Evolutionary conservation across 108 stramenopile genomes (phyloP).

Genomic region (Nitzschia inconspicua): DNA sequence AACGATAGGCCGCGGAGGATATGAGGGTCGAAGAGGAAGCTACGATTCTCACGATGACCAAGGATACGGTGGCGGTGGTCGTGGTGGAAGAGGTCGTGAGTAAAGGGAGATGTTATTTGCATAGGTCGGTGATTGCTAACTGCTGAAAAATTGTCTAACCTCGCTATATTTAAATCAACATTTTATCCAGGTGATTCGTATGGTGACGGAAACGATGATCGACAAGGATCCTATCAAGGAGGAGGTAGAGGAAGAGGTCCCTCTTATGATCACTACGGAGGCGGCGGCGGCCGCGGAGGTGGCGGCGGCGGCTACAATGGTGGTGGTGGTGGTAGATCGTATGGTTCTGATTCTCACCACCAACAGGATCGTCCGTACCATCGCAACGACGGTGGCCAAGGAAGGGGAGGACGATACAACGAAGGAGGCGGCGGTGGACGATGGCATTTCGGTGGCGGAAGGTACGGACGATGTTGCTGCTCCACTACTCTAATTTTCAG

Average conservation of each 20-base stretch:
- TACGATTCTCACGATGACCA: not conserved
- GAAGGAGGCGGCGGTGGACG: conserved; percentile 20
- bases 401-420: not conserved
- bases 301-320: conserved; percentile 5
- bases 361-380: not conserved
- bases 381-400: conserved; percentile 2
- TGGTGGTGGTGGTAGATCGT: conserved; percentile 15
- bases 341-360: not conserved
- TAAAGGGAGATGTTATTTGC: not conserved
- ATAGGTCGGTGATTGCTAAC: not conserved
- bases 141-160: not conserved
- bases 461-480: conserved; percentile 15
- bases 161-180: not conserved
- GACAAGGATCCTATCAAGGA: conserved; percentile 1
- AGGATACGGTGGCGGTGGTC: conserved; percentile 1
- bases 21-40: conserved; percentile 11
- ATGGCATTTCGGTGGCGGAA: conserved; percentile 1
- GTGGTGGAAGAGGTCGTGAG: conserved; percentile 11
- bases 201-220: not conserved
- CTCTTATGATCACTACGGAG: conserved; percentile 1
- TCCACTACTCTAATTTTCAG: no score
- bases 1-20: conserved; percentile 1
- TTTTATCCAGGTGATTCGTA: not conserved
- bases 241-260: conserved; percentile 16
- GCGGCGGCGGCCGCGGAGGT: conserved; percentile 23